These are phyloP conservation scores for Voacanga thouarsii DNA, from an alignment of 257 asterid species.

Conservation along the genomic window DNA sequence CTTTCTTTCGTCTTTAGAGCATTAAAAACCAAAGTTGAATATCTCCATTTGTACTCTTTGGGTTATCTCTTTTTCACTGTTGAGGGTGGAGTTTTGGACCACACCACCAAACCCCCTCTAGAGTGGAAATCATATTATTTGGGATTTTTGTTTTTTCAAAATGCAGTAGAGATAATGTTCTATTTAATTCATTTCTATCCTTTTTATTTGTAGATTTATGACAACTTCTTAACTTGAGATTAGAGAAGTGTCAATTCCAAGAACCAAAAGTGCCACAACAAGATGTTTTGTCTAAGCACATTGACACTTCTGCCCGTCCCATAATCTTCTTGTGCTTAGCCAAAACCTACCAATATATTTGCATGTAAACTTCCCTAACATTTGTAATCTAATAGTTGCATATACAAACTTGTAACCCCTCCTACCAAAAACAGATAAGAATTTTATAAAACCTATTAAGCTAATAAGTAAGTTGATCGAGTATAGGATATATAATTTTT, in stretches of 20 bases:
- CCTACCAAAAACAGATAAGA: too few species aligned
- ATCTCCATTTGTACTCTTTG: slow-evolving; percentile 19
- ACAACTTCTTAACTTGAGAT: too few species aligned
- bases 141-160: background rate
- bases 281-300: background rate
- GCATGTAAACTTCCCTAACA: too few species aligned
- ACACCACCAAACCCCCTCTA: slow-evolving; percentile 8
- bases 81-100: slow-evolving; percentile 31
- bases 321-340: background rate
- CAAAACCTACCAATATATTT: background rate
- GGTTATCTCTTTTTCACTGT: slow-evolving; percentile 11
- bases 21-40: slow-evolving; percentile 30
- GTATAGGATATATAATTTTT: too few species aligned
- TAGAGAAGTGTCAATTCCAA: background rate
- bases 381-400: too few species aligned
- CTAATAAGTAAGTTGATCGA: too few species aligned
- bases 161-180: background rate
- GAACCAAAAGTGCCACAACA: background rate
- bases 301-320: background rate
- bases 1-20: slow-evolving; percentile 20
- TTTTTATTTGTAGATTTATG: too few species aligned
- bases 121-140: background rate
- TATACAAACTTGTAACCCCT: too few species aligned
- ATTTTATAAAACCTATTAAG: too few species aligned
- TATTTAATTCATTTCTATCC: background rate